Evolutionary conservation across 768 basidiomycete species (phyloP).

Genomic region (Agrocybe chaxingu): DNA sequence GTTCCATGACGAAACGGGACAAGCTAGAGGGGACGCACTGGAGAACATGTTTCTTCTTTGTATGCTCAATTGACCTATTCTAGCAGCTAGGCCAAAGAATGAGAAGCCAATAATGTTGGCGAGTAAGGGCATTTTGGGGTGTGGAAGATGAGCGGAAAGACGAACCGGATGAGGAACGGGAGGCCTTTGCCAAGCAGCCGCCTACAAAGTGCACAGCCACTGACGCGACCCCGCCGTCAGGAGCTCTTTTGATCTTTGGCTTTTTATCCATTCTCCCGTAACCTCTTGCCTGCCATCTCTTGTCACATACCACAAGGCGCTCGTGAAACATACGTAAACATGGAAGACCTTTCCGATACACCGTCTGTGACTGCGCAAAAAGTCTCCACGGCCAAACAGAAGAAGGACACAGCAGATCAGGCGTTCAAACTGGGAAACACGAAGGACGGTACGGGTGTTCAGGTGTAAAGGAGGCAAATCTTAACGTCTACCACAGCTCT

Average conservation of each 20-base stretch:
- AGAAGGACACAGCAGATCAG: constrained; percentile 64
- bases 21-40: constrained; percentile 49
- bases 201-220: constrained; percentile 36
- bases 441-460: constrained; percentile 47
- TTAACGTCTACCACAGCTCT: constrained; percentile 44
- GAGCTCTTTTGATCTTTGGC: constrained; percentile 4
- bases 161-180: constrained; percentile 4
- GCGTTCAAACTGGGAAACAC: constrained; percentile 67
- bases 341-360: constrained; percentile 18
- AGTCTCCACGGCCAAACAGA: constrained; percentile 57
- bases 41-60: constrained; percentile 75
- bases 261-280: constrained; percentile 5
- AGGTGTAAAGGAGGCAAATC: too few relatives aligned
- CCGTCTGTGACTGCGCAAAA: constrained; percentile 40
- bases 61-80: constrained; percentile 86
- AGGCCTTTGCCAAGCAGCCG: constrained; percentile 19
- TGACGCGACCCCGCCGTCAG: constrained; percentile 16
- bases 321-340: constrained; percentile 18
- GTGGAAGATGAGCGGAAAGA: constrained; percentile 2
- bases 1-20: not conserved
- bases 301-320: constrained; percentile 1
- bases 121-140: constrained; percentile 55
- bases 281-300: not conserved
- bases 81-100: constrained; percentile 75
- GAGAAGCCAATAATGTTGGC: constrained; percentile 76